A percentile compares a stretch with the other conserved stretches of the same genome.
phyloP scores from a whole-genome alignment of 2,329 filamentous ascomycete species.

The Cordyceps javanica region DNA sequence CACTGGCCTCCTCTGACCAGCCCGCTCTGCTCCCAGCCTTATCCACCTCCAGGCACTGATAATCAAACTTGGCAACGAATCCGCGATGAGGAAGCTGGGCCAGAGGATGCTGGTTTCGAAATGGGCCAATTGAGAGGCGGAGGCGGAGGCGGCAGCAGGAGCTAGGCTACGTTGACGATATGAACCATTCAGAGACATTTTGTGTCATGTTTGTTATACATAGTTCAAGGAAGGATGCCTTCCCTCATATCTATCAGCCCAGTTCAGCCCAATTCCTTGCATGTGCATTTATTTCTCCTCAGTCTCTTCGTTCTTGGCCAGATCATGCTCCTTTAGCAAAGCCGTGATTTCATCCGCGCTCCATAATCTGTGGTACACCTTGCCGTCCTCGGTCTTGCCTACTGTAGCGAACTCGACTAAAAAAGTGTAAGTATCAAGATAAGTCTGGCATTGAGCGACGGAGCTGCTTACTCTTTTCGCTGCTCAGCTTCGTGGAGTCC shows the following conservation, averaged over 20 bases:
- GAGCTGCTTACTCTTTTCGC: slow-evolving; percentile 80
- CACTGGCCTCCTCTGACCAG: slow-evolving; percentile 55
- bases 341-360: slow-evolving; percentile 92
- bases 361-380: slow-evolving; percentile 98
- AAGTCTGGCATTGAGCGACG: neutral
- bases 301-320: slow-evolving; percentile 77
- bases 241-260: slow-evolving; percentile 12
- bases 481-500: slow-evolving; percentile 98
- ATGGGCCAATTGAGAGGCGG: slow-evolving; percentile 17
- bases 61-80: slow-evolving; percentile 35
- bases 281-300: slow-evolving; percentile 52
- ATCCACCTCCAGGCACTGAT: slow-evolving; percentile 39
- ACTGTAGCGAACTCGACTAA: slow-evolving; percentile 97
- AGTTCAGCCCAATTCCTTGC: slow-evolving; percentile 4
- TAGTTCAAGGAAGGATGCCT: neutral
- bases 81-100: slow-evolving; percentile 48
- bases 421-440: slow-evolving; percentile 16
- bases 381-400: slow-evolving; percentile 87
- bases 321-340: slow-evolving; percentile 87
- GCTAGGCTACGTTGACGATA: neutral
- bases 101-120: slow-evolving; percentile 34
- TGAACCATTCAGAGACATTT: neutral
- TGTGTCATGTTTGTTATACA: slow-evolving; percentile 14
- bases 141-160: too few species aligned
- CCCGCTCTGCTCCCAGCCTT: slow-evolving; percentile 50